phyloP scores from a whole-genome alignment of 768 basidiomycete genomes.

The Dioszegia aurantiaca region DNA sequence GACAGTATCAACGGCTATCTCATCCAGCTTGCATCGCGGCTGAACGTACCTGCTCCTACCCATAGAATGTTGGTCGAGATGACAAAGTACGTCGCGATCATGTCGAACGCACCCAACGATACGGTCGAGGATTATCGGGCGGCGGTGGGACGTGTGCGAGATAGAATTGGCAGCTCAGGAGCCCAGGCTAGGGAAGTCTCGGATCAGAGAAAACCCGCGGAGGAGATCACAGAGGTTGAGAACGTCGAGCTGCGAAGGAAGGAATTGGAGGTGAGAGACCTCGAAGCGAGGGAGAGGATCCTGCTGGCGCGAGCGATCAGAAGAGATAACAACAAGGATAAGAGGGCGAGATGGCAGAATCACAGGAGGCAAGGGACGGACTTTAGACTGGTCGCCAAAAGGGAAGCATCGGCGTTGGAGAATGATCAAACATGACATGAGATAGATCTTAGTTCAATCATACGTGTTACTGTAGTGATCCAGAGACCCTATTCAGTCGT shows the following conservation, averaged over 20 bases:
- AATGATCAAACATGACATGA: too few relatives aligned
- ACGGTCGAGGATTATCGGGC: background rate
- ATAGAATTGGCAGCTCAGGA: too few relatives aligned
- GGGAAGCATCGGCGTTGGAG: too few relatives aligned
- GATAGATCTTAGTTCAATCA: too few relatives aligned
- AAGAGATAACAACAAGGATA: background rate
- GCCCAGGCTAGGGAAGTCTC: too few relatives aligned
- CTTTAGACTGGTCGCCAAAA: too few relatives aligned
- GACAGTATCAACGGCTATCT: conserved; percentile 81
- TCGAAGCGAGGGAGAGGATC: background rate
- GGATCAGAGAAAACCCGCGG: background rate
- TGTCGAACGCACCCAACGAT: background rate
- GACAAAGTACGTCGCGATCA: conserved; percentile 30
- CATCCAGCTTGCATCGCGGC: conserved; percentile 60
- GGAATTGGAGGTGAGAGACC: background rate
- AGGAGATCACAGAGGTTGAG: too few relatives aligned
- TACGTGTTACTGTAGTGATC: too few relatives aligned
- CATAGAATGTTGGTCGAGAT: conserved; percentile 46
- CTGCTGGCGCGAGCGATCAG: background rate
- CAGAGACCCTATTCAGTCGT: too few relatives aligned
- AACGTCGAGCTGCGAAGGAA: background rate
- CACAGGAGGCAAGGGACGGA: background rate
- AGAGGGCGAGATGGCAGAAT: background rate
- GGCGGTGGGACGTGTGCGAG: background rate
- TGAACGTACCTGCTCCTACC: conserved; percentile 61